phyloP scores from a whole-genome alignment of 2,329 filamentous ascomycete species.

The Knoxdaviesia capensis region DNA sequence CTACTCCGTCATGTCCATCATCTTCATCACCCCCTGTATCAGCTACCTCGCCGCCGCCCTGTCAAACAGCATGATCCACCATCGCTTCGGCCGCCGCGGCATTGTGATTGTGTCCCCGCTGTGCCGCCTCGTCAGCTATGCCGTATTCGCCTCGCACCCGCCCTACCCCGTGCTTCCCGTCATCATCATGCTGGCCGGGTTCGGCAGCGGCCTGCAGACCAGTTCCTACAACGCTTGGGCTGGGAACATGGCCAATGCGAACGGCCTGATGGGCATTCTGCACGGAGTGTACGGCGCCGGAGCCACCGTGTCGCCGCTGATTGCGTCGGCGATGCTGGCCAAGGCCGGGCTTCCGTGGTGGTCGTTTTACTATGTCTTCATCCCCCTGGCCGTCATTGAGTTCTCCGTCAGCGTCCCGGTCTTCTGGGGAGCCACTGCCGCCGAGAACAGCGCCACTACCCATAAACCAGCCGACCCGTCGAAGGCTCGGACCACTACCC shows the following conservation, averaged over 20 bases:
- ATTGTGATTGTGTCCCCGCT: conserved; percentile 44
- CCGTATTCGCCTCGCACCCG: conserved; percentile 45
- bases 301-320: conserved; percentile 45
- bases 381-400: conserved; percentile 35
- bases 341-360: conserved; percentile 45
- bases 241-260: conserved; percentile 52
- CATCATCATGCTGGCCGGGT: conserved; percentile 43
- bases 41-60: conserved; percentile 45
- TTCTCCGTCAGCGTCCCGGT: conserved; percentile 25
- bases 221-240: conserved; percentile 38
- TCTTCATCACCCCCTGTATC: conserved; percentile 46
- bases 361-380: conserved; percentile 58
- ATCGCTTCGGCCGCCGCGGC: conserved; percentile 47
- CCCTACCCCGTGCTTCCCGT: conserved; percentile 47
- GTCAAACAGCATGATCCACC: conserved; percentile 43
- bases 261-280: conserved; percentile 53
- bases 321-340: conserved; percentile 55
- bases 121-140: conserved; percentile 43
- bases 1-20: conserved; percentile 42
- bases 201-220: conserved; percentile 51
- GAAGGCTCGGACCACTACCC: conserved; percentile 23
- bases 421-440: conserved; percentile 44
- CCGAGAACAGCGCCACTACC: conserved; percentile 26
- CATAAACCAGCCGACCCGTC: conserved; percentile 9
- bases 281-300: conserved; percentile 56